These are phyloP conservation scores for Alternaria infectoria DNA, from an alignment of 2,329 filamentous ascomycete genomes.

Conservation along the genomic window DNA sequence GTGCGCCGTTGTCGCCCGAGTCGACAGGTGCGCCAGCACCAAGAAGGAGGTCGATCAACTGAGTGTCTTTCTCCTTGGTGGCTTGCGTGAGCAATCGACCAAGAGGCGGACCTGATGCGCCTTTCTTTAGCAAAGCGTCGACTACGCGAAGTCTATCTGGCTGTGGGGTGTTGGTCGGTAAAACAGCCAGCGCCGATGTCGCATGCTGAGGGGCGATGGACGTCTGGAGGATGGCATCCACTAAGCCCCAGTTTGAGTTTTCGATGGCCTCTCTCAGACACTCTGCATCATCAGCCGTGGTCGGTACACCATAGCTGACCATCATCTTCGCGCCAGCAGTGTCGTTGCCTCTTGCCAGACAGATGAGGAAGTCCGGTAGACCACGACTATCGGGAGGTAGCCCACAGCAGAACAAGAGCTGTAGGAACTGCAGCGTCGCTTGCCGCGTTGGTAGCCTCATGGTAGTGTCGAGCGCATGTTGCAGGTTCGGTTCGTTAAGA, in stretches of 20 bases:
- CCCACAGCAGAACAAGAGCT: constrained; percentile 44
- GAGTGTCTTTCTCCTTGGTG: constrained; percentile 37
- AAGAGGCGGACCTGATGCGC: constrained; percentile 36
- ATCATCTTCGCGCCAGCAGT: constrained; percentile 39
- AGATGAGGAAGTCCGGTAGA: constrained; percentile 38
- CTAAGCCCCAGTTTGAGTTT: constrained; percentile 38
- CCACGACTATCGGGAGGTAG: constrained; percentile 34
- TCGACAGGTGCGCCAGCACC: constrained; percentile 33
- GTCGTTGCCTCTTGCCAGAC: constrained; percentile 36
- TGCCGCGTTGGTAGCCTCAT: constrained; percentile 36
- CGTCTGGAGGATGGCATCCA: constrained; percentile 32
- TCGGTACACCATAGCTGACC: constrained; percentile 39
- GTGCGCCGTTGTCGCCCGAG: constrained; percentile 22
- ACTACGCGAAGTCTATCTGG: constrained; percentile 36
- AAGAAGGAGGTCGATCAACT: constrained; percentile 38
- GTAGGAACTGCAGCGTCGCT: constrained; percentile 38
- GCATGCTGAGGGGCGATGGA: constrained; percentile 35
- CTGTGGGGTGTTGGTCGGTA: constrained; percentile 27
- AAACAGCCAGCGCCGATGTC: constrained; percentile 30
- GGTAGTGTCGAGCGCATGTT: constrained; percentile 36
- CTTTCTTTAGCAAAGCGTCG: constrained; percentile 32
- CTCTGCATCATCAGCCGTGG: constrained; percentile 37
- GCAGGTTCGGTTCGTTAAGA: constrained; percentile 31
- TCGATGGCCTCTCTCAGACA: constrained; percentile 35
- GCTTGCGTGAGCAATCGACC: constrained; percentile 35